These are phyloP conservation scores for Ceratobasidium papillatum DNA, from an alignment of 1,284 basidiomycete genomes.

Conservation along the genomic window DNA sequence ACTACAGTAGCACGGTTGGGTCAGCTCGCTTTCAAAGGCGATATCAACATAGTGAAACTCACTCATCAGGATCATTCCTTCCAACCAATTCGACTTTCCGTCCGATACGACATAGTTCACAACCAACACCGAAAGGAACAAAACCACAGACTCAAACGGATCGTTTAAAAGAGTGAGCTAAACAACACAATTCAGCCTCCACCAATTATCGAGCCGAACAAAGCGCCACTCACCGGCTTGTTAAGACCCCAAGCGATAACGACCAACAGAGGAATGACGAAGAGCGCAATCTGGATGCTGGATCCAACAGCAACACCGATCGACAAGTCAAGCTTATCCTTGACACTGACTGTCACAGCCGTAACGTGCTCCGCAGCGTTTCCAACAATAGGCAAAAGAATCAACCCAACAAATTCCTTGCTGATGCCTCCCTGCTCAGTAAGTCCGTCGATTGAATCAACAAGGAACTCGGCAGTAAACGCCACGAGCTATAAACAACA, in stretches of 20 bases:
- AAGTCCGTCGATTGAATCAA: constrained; percentile 53
- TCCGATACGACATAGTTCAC: constrained; percentile 44
- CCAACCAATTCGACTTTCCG: constrained; percentile 45
- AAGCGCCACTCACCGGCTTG: constrained; percentile 51
- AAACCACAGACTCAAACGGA: constrained; percentile 69
- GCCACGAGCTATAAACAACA: constrained; percentile 64
- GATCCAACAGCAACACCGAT: constrained; percentile 80
- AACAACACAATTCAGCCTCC: not conserved
- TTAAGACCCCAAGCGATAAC: constrained; percentile 67
- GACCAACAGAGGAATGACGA: constrained; percentile 79
- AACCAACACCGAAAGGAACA: constrained; percentile 57
- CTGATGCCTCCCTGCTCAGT: constrained; percentile 64
- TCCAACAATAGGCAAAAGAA: constrained; percentile 51
- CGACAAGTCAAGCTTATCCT: constrained; percentile 51
- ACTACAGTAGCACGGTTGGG: no score
- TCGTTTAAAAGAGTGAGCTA: constrained; percentile 67
- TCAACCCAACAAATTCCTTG: constrained; percentile 45
- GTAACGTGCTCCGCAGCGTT: constrained; percentile 51
- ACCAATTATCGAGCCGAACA: no score
- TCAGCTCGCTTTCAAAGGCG: no score
- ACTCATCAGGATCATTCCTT: constrained; percentile 76
- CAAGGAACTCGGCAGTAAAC: constrained; percentile 57
- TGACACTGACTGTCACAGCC: constrained; percentile 50
- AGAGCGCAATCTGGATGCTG: constrained; percentile 89
- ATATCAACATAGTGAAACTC: no score